A percentile compares a stretch with the other conserved stretches of the same genome.
These are phyloP conservation scores for Cyberlindnera maritima DNA, from an alignment of 805 yeast genomes.

Conservation along the genomic window DNA sequence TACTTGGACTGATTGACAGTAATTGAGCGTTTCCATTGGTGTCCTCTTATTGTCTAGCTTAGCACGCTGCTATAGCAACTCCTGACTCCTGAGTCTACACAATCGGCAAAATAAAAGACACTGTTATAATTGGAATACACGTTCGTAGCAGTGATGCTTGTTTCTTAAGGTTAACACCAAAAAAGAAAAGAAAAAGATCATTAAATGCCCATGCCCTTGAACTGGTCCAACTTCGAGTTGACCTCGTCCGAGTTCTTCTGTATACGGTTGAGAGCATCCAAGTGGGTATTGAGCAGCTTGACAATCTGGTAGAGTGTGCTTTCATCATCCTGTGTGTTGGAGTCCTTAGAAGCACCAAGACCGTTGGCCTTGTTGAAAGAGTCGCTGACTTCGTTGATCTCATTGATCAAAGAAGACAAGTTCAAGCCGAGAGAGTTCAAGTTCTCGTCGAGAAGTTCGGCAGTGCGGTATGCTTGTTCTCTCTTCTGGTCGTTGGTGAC, in stretches of 20 bases:
- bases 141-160: background rate
- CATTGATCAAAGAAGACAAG: conserved; percentile 70
- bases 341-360: conserved; percentile 31
- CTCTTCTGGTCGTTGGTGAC: conserved; percentile 79
- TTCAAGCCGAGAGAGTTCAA: conserved; percentile 76
- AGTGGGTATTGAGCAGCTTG: conserved; percentile 78
- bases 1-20: no score
- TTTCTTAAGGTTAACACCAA: background rate
- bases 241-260: conserved; percentile 70
- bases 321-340: conserved; percentile 36
- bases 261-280: conserved; percentile 85
- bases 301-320: conserved; percentile 67
- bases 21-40: no score
- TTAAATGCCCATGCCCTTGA: conserved; percentile 22
- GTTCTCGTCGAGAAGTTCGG: conserved; percentile 80
- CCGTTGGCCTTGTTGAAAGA: conserved; percentile 66
- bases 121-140: no score
- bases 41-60: no score
- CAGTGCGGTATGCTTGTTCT: conserved; percentile 83
- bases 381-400: conserved; percentile 80
- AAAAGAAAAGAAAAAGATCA: background rate
- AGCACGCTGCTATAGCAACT: no score
- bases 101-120: no score
- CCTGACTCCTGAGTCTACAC: no score
- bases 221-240: conserved; percentile 57